Percentiles rank a stretch among this genome's conserved stretches.
phyloP scores from a whole-genome alignment of 495 filamentous ascomycete species.

The Trichoderma virens region DNA sequence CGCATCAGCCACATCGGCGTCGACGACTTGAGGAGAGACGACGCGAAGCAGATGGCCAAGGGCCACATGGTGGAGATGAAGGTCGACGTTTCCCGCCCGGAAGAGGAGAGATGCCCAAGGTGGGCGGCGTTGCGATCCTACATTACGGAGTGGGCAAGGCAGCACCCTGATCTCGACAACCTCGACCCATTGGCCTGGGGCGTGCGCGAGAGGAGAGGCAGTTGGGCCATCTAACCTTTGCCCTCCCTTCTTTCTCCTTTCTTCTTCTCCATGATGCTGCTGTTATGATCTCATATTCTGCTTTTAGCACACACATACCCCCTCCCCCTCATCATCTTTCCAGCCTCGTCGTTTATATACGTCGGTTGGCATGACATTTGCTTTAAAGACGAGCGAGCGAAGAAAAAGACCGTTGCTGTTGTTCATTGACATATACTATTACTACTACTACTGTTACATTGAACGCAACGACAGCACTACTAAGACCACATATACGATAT shows the following conservation, averaged over 20 bases:
- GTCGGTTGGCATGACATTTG: too few relatives aligned
- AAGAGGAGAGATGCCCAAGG: conserved; percentile 44
- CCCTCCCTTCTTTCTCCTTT: background rate
- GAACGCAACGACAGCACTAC: background rate
- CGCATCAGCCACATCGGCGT: conserved; percentile 63
- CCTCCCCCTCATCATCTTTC: background rate
- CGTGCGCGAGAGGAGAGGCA: conserved; percentile 63
- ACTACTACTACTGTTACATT: too few relatives aligned
- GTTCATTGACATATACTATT: too few relatives aligned
- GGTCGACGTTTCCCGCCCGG: conserved; percentile 21
- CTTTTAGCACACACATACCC: background rate
- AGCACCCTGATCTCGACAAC: conserved; percentile 57
- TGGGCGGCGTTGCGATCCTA: conserved; percentile 80
- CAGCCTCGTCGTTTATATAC: background rate
- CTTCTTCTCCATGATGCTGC: background rate
- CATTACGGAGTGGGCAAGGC: conserved; percentile 75
- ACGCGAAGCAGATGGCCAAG: conserved; percentile 50
- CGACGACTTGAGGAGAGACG: conserved; percentile 62
- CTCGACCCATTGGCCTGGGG: conserved; percentile 60
- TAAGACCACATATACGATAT: background rate
- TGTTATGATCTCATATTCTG: background rate
- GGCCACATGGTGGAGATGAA: conserved; percentile 59
- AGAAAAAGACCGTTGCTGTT: too few relatives aligned
- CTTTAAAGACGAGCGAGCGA: conserved; percentile 1
- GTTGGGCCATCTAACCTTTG: conserved; percentile 65